Percentiles rank a stretch among this genome's conserved stretches.
Evolutionary conservation across 2,329 filamentous ascomycete species (phyloP).

Genomic region (Penicillium griseofulvum): DNA sequence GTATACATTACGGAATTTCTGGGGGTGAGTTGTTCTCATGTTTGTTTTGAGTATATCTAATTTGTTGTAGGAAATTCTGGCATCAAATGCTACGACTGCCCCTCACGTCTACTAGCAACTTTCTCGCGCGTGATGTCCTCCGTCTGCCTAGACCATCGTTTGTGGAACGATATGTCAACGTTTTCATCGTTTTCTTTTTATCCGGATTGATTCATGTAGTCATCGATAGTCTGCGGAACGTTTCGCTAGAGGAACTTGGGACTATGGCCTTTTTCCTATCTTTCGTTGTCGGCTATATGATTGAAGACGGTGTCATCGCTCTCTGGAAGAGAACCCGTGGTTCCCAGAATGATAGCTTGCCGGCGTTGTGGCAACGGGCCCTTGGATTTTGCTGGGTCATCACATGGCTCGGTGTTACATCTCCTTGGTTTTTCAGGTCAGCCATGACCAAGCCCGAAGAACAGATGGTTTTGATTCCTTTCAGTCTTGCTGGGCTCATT

Average conservation of each 20-base stretch:
- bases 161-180: constrained; percentile 27
- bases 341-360: not conserved
- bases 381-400: constrained; percentile 14
- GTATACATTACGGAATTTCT: constrained; percentile 27
- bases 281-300: constrained; percentile 25
- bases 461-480: not conserved
- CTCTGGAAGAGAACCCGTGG: constrained; percentile 14
- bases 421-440: constrained; percentile 14
- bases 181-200: constrained; percentile 29
- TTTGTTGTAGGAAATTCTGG: constrained; percentile 28
- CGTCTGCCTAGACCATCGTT: constrained; percentile 17
- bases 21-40: constrained; percentile 23
- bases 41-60: not conserved
- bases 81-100: constrained; percentile 29
- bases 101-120: constrained; percentile 20
- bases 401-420: constrained; percentile 16
- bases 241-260: constrained; percentile 16
- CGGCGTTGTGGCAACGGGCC: constrained; percentile 9
- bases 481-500: not conserved
- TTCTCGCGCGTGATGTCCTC: constrained; percentile 20
- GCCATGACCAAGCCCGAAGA: not conserved
- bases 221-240: constrained; percentile 13
- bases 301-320: constrained; percentile 29
- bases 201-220: constrained; percentile 28
- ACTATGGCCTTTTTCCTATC: constrained; percentile 25